Evolutionary conservation across 2,329 filamentous ascomycete genomes (phyloP).

Genomic region (Monosporascus ibericus): DNA sequence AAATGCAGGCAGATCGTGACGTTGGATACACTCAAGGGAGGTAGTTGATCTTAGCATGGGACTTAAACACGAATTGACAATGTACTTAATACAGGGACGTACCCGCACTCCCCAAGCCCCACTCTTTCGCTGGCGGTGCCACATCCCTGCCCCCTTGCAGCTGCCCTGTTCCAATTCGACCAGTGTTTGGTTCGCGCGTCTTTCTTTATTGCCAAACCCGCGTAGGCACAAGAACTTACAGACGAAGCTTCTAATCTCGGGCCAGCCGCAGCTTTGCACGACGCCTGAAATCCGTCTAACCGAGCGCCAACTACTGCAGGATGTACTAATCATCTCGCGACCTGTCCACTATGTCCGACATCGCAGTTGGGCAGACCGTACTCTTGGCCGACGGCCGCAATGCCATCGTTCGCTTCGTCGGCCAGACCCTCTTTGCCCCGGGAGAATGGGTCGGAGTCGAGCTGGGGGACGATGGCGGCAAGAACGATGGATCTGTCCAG

Average conservation of each 20-base stretch:
- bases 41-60: too few relatives aligned
- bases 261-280: background rate
- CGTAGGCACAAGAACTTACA: background rate
- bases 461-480: constrained; percentile 73
- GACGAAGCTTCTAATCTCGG: background rate
- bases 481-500: constrained; percentile 90
- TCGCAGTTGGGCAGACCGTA: constrained; percentile 66
- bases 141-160: too few relatives aligned
- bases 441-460: constrained; percentile 90
- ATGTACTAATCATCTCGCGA: constrained; percentile 17
- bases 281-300: constrained; percentile 6
- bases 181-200: background rate
- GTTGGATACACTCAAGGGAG: background rate
- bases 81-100: too few relatives aligned
- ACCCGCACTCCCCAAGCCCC: too few relatives aligned
- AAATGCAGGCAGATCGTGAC: background rate
- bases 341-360: constrained; percentile 45
- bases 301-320: constrained; percentile 5
- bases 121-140: too few relatives aligned
- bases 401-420: constrained; percentile 75
- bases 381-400: constrained; percentile 72
- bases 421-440: constrained; percentile 69
- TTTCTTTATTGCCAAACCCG: background rate
- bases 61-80: too few relatives aligned
- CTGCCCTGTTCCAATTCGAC: background rate